Evolutionary conservation across 176 grass and related monocot genomes (phyloP), one percentile per base, ranked within the genome.

Genomic region (Miscanthus lutarioriparius): DNA sequence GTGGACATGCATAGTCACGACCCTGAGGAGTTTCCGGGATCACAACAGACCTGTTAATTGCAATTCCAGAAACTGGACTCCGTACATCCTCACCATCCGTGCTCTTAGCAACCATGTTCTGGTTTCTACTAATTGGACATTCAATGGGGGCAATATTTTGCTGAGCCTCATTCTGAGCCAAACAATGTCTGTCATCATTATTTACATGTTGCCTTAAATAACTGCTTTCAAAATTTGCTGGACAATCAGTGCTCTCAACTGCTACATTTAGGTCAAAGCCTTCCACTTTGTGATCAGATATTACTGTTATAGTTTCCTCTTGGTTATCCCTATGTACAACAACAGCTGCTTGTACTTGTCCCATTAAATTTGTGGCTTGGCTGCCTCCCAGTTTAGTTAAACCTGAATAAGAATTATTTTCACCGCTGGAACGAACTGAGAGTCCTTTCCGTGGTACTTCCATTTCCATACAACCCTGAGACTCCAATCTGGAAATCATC

Each of bases 261-360:
- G 92, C 45, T 80, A 89, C 80, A 33, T 86, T 90, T 59, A 94
- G 86, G 86, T 91, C 90, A 81, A 90, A 80, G 48, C 70, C 13
- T 75, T 76, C 88, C 28, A 76, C 28, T 54, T 80, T 80, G 84
- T 70, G 41, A 3, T 75, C 71, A 45, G 83, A 80, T 67, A 82
- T 64, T 76, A 86, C 64, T 70, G 44, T 47, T 33, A 80, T 70
- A 71, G 64, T 37, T 20, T 84, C 75, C 64, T 69, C 80, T 85
- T 44, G 86, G 40, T n/a, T 17, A 40, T 85, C 85, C 76, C 33
- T 70, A 70, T 59, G 54, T 22, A 23, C 54, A 59, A 59, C 54
- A 59, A 59, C 54, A 59, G 20, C 54, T 59, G 54, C 22, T 1
- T 59, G 54, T 23, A 10, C 54, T 59, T 59, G 54, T 59, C 54